Evolutionary conservation across 768 basidiomycete species (phyloP).

Genomic region (Hericium coralloides): DNA sequence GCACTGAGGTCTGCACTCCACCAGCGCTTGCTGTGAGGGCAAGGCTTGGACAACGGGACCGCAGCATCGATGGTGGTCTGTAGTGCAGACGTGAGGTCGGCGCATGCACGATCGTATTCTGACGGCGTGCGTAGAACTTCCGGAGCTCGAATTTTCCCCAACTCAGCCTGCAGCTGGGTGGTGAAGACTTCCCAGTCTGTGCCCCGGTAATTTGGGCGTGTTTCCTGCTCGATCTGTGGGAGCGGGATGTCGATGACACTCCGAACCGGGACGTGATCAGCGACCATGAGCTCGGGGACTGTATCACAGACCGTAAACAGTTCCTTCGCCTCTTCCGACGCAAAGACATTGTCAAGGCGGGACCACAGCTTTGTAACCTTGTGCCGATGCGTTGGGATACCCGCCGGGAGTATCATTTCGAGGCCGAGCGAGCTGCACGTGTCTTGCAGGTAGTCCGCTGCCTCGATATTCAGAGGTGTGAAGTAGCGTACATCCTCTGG

Average conservation of each 20-base stretch:
- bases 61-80: not conserved
- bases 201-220: not conserved
- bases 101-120: not conserved
- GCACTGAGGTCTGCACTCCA: not conserved
- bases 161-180: not conserved
- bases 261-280: not conserved
- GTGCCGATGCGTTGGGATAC: not conserved
- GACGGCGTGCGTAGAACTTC: not conserved
- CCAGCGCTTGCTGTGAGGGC: not conserved
- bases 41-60: not conserved
- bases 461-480: not conserved
- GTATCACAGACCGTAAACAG: not conserved
- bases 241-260: not conserved
- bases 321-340: not conserved
- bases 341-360: not conserved
- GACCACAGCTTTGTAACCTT: not conserved
- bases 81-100: not conserved
- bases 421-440: not conserved
- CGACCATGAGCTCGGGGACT: not conserved
- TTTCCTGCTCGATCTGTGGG: not conserved
- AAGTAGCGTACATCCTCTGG: not conserved
- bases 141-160: not conserved
- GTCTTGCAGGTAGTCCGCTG: not conserved
- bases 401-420: not conserved
- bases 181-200: not conserved